Conservation (phyloP, 2,329 filamentous ascomycete species). For the Aspergillus udagawae region DNA sequence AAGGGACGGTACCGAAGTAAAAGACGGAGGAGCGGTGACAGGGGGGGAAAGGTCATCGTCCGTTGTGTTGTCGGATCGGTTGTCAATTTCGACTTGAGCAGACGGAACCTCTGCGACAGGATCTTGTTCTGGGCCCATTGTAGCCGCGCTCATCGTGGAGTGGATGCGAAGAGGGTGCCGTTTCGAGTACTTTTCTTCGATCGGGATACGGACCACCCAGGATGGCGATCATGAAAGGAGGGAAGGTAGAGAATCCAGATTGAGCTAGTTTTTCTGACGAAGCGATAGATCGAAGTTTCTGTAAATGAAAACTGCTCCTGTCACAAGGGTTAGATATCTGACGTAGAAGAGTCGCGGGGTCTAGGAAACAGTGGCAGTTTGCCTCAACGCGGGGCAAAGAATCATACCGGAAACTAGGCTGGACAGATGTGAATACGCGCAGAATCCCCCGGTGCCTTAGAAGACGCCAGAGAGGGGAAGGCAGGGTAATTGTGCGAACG, state of each 20-base stretch:
- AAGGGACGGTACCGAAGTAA: conserved; percentile 24
- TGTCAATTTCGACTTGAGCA: conserved; percentile 17
- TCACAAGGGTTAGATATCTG: neutral
- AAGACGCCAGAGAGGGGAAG: neutral
- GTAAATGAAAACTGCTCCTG: neutral
- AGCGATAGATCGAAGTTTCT: neutral
- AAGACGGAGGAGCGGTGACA: conserved; percentile 31
- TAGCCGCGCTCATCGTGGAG: neutral
- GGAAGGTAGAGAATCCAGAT: conserved; percentile 1
- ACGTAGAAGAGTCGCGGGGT: neutral
- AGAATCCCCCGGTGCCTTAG: neutral
- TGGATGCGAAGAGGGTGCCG: neutral
- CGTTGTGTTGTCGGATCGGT: conserved; percentile 14
- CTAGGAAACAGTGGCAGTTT: neutral
- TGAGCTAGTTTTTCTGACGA: neutral
- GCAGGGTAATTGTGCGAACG: neutral
- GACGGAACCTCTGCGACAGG: conserved; percentile 18
- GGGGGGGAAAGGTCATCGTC: conserved; percentile 19
- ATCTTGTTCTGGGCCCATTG: conserved; percentile 20
- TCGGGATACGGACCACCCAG: neutral
- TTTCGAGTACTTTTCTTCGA: neutral
- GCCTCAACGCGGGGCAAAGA: conserved; percentile 3
- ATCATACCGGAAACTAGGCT: neutral
- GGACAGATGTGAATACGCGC: neutral
- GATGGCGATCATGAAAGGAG: neutral